Conservation (phyloP, 371 early-diverging fungal species). For the Mucor irregularis region DNA sequence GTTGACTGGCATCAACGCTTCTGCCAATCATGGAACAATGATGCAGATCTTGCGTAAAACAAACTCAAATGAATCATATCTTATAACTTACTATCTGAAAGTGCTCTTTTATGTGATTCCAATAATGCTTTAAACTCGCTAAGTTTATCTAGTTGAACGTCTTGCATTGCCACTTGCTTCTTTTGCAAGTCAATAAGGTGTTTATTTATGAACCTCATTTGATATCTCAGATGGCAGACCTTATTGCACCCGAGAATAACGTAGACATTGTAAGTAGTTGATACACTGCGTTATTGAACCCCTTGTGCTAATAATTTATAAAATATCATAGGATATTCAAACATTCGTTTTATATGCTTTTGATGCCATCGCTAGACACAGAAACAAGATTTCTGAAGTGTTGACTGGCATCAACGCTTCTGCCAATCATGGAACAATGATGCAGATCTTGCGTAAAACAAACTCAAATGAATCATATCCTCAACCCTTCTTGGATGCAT, state of each 20-base stretch:
- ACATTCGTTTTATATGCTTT: constrained; percentile 78
- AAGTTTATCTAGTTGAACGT: constrained; percentile 18
- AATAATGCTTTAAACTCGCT: constrained; percentile 15
- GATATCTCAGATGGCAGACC: constrained; percentile 72
- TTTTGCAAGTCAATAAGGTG: constrained; percentile 53
- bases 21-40: constrained; percentile 91
- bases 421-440: constrained; percentile 90
- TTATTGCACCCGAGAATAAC: constrained; percentile 70
- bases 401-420: constrained; percentile 87
- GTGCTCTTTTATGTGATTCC: constrained; percentile 20
- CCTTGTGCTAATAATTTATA: too few species aligned
- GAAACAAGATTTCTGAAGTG: constrained; percentile 77
- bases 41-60: constrained; percentile 78
- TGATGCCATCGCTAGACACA: constrained; percentile 80
- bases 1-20: constrained; percentile 84
- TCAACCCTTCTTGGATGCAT: constrained; percentile 81
- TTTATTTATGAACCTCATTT: constrained; percentile 87
- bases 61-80: constrained; percentile 52
- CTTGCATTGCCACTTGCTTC: constrained; percentile 24
- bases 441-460: constrained; percentile 77
- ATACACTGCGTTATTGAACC: too few species aligned
- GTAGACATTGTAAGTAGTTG: constrained; percentile 35
- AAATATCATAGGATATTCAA: constrained; percentile 76
- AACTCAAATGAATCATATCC: constrained; percentile 56
- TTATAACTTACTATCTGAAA: constrained; percentile 24